Evolutionary conservation across 2,329 filamentous ascomycete species (phyloP).

Genomic region (Xenoacremonium recifei): DNA sequence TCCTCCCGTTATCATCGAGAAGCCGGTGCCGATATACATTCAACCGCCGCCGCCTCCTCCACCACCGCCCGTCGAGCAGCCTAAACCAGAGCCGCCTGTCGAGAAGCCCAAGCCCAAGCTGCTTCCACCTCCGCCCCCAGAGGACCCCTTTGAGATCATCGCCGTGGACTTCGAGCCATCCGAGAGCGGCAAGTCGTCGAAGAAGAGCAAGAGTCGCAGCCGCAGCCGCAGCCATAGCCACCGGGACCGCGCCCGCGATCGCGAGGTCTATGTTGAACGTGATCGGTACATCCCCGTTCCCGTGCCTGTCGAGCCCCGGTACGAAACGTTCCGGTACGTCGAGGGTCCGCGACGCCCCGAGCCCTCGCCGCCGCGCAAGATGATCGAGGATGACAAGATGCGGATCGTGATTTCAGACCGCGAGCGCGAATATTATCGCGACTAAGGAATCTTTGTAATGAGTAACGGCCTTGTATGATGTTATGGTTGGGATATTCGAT

Average conservation of each 20-base stretch:
- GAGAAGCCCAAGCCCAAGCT: constrained; percentile 19
- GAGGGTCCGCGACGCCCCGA: constrained; percentile 45
- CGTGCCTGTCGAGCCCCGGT: constrained; percentile 34
- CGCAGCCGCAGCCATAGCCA: constrained; percentile 26
- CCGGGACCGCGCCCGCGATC: constrained; percentile 25
- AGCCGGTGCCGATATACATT: constrained; percentile 14
- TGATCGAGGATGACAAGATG: constrained; percentile 28
- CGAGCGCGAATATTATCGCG: constrained; percentile 30
- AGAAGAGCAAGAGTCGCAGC: constrained; percentile 28
- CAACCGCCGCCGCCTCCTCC: constrained; percentile 9
- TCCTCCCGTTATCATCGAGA: constrained; percentile 14
- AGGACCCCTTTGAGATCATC: constrained; percentile 37
- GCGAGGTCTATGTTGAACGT: constrained; percentile 52
- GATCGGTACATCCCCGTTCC: constrained; percentile 46
- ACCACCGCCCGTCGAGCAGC: constrained; percentile 6
- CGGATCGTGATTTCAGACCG: constrained; percentile 35
- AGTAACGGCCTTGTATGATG: constrained; percentile 18
- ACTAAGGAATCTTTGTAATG: constrained; percentile 5
- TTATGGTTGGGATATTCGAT: constrained; percentile 14
- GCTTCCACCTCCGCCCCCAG: constrained; percentile 19
- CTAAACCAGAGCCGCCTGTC: constrained; percentile 20
- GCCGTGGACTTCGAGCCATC: constrained; percentile 35
- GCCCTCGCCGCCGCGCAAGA: constrained; percentile 27
- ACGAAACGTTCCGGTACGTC: constrained; percentile 53
- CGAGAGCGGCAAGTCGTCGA: constrained; percentile 8